A percentile compares a stretch with the other conserved stretches of the same genome.
Evolutionary conservation across 202 grass and related monocot genomes (phyloP).

Genomic region (Thinopyrum obtusiflorum): DNA sequence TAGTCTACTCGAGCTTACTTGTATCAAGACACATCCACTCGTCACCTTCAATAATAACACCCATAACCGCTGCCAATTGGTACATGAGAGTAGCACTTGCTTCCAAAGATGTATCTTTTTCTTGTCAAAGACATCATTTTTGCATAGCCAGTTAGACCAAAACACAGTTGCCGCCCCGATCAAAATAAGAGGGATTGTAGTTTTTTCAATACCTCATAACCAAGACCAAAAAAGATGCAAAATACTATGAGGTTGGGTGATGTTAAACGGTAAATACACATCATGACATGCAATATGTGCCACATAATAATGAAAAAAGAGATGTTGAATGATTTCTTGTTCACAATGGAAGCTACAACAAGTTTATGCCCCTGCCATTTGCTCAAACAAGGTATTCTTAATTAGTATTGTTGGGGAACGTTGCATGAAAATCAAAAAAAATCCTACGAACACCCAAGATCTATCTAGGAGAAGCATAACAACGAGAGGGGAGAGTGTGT

Average conservation of each 20-base stretch:
- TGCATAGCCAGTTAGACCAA: neutral
- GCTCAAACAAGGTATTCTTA: too few relatives aligned
- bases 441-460: too few relatives aligned
- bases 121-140: neutral
- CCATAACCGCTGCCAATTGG: neutral
- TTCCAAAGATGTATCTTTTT: neutral
- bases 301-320: neutral
- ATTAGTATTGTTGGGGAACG: too few relatives aligned
- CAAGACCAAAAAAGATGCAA: neutral
- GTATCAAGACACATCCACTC: too few relatives aligned
- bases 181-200: neutral
- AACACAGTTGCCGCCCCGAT: neutral
- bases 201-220: neutral
- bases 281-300: neutral
- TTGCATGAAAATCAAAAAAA: too few relatives aligned
- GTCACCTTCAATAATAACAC: too few relatives aligned
- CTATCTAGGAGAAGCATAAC: too few relatives aligned
- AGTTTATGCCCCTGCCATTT: neutral
- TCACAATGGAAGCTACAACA: neutral
- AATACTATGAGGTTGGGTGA: neutral
- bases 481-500: too few relatives aligned
- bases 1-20: too few relatives aligned
- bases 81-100: neutral
- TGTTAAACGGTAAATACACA: neutral
- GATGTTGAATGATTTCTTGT: neutral